A percentile compares a stretch with the other conserved stretches of the same genome.
Evolutionary conservation across 1,139 yeast species (phyloP).

Genomic region (Lodderomyces parapsilosis): DNA sequence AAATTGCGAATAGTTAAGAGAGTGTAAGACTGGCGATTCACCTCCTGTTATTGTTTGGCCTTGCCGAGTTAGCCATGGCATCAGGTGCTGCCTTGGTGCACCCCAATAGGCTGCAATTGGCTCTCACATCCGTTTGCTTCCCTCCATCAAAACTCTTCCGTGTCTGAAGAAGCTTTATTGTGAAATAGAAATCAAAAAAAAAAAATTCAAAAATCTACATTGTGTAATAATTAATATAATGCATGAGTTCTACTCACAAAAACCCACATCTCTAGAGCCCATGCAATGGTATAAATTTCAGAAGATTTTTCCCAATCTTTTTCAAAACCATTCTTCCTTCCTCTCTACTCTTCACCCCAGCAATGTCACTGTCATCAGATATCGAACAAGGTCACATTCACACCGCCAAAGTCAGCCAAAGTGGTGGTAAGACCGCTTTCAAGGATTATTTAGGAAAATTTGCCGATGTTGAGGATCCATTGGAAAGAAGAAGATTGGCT

Average conservation of each 20-base stretch:
- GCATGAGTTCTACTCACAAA: not conserved
- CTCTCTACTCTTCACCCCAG: too few relatives aligned
- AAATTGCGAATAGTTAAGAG: not conserved
- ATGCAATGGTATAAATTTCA: not conserved
- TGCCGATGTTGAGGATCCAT: constrained; percentile 81
- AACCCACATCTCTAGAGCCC: not conserved
- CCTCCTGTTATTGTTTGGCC: too few relatives aligned
- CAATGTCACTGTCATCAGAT: constrained; percentile 3
- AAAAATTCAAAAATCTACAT: not conserved
- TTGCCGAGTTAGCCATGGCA: too few relatives aligned
- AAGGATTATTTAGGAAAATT: constrained; percentile 82
- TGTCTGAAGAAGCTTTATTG: too few relatives aligned
- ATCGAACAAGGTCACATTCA: constrained; percentile 4
- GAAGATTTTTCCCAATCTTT: too few relatives aligned
- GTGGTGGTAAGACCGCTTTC: constrained; percentile 88
- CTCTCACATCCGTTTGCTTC: too few relatives aligned
- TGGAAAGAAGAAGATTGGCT: constrained; percentile 88
- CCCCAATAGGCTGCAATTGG: not conserved
- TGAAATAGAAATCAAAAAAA: too few relatives aligned
- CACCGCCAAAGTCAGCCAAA: constrained; percentile 7
- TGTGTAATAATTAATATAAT: not conserved
- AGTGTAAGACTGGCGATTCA: too few relatives aligned
- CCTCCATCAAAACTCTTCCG: too few relatives aligned
- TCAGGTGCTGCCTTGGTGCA: too few relatives aligned
- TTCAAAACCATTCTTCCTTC: too few relatives aligned